These are phyloP conservation scores for Penicillium atrosanguineum DNA, from an alignment of 495 filamentous ascomycete genomes.

Conservation along the genomic window DNA sequence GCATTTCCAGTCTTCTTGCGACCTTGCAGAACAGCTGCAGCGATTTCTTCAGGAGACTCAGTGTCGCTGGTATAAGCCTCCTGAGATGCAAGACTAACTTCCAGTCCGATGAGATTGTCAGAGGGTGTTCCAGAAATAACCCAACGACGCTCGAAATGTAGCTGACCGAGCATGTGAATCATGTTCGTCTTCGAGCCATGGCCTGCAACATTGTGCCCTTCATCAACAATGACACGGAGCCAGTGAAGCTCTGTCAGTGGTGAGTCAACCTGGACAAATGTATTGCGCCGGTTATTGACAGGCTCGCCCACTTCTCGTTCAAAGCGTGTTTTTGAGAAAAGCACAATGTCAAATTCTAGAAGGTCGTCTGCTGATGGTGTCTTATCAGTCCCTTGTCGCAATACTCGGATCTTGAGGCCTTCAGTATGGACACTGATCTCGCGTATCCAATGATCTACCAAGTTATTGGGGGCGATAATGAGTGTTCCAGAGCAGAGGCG, in stretches of 20 bases:
- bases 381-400: constrained; percentile 48
- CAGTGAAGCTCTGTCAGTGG: constrained; percentile 72
- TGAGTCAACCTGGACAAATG: constrained; percentile 40
- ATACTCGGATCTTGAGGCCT: constrained; percentile 60
- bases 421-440: constrained; percentile 68
- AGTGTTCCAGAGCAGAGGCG: constrained; percentile 64
- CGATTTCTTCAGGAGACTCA: constrained; percentile 28
- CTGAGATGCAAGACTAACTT: constrained; percentile 55
- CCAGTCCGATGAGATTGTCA: constrained; percentile 72
- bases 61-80: constrained; percentile 42
- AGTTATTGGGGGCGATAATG: constrained; percentile 52
- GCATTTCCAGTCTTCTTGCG: constrained; percentile 39
- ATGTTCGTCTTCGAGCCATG: constrained; percentile 60
- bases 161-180: constrained; percentile 60
- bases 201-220: constrained; percentile 78
- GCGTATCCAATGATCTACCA: constrained; percentile 55
- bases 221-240: constrained; percentile 85
- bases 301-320: constrained; percentile 54
- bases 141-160: constrained; percentile 77
- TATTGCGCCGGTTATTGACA: constrained; percentile 32
- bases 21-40: constrained; percentile 30
- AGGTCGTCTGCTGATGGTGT: constrained; percentile 61
- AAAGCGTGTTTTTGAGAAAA: constrained; percentile 75
- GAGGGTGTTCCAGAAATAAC: constrained; percentile 90
- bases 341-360: constrained; percentile 68